Evolutionary conservation across 805 yeast species (phyloP).

Genomic region (Metschnikowia bowlesiae): DNA sequence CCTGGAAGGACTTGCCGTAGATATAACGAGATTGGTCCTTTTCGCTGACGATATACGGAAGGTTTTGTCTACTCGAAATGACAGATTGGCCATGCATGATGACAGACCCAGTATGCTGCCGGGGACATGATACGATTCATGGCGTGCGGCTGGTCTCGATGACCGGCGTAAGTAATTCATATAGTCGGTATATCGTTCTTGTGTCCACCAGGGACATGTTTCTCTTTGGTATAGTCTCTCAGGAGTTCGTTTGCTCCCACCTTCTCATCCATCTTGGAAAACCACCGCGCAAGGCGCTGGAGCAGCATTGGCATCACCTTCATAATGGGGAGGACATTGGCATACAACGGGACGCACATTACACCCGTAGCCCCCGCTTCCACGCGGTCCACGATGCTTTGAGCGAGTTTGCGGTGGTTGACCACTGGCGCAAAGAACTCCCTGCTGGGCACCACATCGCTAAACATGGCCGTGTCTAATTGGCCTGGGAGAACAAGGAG

Average conservation of each 20-base stretch:
- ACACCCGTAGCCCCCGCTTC: slow-evolving; percentile 39
- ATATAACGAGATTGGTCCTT: no score
- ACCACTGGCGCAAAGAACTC: slow-evolving; percentile 48
- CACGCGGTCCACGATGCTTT: slow-evolving; percentile 27
- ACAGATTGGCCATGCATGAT: no score
- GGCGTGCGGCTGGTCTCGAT: background rate
- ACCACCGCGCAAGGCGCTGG: slow-evolving; percentile 32
- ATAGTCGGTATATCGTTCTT: background rate
- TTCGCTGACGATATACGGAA: no score
- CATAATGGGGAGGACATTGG: slow-evolving; percentile 40
- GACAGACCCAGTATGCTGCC: no score
- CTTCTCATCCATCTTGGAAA: slow-evolving; percentile 37
- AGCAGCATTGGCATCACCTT: slow-evolving; percentile 38
- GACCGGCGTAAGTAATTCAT: background rate
- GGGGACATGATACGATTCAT: no score
- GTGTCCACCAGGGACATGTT: background rate
- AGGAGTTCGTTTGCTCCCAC: slow-evolving; percentile 8
- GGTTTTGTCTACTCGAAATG: no score
- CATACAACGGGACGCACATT: slow-evolving; percentile 45
- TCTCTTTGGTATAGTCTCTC: background rate
- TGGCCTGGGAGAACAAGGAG: slow-evolving; percentile 50
- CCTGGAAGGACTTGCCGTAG: no score
- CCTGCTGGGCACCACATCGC: slow-evolving; percentile 39
- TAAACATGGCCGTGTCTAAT: slow-evolving; percentile 45
- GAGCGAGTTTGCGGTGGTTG: slow-evolving; percentile 34